Conservation (phyloP, 768 basidiomycete genomes). For the Peribolospora baueri region DNA sequence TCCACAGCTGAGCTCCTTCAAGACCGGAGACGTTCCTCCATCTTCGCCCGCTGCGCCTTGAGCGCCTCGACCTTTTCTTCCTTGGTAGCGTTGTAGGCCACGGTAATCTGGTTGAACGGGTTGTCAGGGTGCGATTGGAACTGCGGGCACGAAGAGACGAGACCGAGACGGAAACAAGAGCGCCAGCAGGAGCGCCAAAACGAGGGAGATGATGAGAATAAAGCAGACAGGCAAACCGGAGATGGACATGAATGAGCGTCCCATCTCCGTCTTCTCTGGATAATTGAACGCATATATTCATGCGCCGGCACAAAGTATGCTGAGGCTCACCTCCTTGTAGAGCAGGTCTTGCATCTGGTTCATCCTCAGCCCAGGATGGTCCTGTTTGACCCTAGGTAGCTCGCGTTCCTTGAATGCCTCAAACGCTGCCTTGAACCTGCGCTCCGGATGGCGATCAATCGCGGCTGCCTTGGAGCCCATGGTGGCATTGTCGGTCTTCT, state of each 20-base stretch:
- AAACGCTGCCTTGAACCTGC: slow-evolving; percentile 26
- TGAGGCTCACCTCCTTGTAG: background rate
- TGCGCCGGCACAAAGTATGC: background rate
- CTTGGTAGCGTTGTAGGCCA: slow-evolving; percentile 22
- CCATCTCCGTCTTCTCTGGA: too few species aligned
- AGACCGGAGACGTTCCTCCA: background rate
- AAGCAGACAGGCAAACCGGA: too few species aligned
- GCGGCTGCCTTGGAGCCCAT: slow-evolving; percentile 17
- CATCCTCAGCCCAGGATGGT: slow-evolving; percentile 23
- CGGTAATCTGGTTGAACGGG: slow-evolving; percentile 22
- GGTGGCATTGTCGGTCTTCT: slow-evolving; percentile 20
- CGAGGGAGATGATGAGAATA: too few species aligned
- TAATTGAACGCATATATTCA: too few species aligned
- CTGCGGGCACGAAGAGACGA: background rate
- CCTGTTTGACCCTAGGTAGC: slow-evolving; percentile 20
- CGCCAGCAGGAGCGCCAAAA: too few species aligned
- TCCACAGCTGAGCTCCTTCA: too few species aligned
- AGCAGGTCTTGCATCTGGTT: slow-evolving; percentile 14
- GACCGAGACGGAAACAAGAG: background rate
- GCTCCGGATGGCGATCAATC: slow-evolving; percentile 15
- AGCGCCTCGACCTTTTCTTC: slow-evolving; percentile 22
- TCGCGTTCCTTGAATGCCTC: slow-evolving; percentile 23
- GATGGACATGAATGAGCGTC: too few species aligned
- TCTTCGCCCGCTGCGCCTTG: slow-evolving; percentile 9
- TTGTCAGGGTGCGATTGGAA: slow-evolving; percentile 5